Percentiles rank a stretch among this genome's conserved stretches.
Evolutionary conservation across 1,284 basidiomycete genomes (phyloP).

Genomic region (Pascua guehoae): DNA sequence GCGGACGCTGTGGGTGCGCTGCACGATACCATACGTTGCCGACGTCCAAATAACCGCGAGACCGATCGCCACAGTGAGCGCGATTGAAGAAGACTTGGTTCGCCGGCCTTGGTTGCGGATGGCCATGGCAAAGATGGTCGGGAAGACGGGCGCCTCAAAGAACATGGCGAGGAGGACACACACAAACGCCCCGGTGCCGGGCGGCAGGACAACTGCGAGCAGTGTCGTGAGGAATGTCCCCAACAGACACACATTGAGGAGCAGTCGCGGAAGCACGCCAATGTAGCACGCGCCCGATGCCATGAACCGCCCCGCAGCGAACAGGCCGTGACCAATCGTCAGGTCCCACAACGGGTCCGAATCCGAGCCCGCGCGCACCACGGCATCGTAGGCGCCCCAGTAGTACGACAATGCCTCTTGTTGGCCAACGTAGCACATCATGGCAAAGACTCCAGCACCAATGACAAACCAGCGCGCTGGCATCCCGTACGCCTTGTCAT

Average conservation of each 20-base stretch:
- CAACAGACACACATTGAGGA: constrained; percentile 31
- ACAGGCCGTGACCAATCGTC: constrained; percentile 33
- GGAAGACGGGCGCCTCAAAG: constrained; percentile 47
- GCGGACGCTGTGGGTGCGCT: constrained; percentile 10
- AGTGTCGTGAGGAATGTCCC: constrained; percentile 37
- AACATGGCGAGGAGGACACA: constrained; percentile 37
- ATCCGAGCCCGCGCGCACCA: constrained; percentile 23
- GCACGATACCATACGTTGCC: constrained; percentile 27
- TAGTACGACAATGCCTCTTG: constrained; percentile 43
- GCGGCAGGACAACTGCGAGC: constrained; percentile 29
- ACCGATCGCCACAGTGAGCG: constrained; percentile 30
- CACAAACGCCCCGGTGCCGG: constrained; percentile 22
- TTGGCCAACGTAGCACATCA: constrained; percentile 42
- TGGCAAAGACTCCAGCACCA: constrained; percentile 24
- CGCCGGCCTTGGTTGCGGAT: constrained; percentile 38
- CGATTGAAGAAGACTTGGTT: constrained; percentile 37
- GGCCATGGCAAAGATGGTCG: constrained; percentile 42
- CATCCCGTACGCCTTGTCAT: constrained; percentile 19
- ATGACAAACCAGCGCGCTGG: constrained; percentile 22
- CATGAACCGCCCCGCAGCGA: constrained; percentile 38
- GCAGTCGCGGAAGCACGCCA: constrained; percentile 37
- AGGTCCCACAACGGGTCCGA: constrained; percentile 25
- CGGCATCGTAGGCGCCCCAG: constrained; percentile 22
- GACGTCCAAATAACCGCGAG: constrained; percentile 33
- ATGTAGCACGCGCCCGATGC: constrained; percentile 33